Percentiles rank a stretch among this genome's conserved stretches.
Conservation (phyloP, 1,139 yeast genomes). For the Petasospora rhodanensis region DNA sequence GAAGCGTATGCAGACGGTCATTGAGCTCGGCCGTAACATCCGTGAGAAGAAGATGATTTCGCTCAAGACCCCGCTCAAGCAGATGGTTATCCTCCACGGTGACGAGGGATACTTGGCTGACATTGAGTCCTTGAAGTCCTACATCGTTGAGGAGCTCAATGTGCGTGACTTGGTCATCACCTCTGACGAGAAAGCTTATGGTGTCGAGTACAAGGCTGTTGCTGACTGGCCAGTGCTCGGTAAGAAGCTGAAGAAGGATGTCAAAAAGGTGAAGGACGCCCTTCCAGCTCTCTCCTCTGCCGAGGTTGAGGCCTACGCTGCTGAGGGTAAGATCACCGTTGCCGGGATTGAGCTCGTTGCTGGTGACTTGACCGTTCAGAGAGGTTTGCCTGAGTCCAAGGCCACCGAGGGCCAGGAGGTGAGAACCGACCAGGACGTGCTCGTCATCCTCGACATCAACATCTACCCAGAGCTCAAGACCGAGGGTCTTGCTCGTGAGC, state of each 20-base stretch:
- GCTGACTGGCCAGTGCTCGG: constrained; percentile 99
- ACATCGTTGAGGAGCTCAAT: constrained; percentile 87
- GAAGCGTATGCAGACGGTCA: constrained; percentile 93
- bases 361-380: constrained; percentile 86
- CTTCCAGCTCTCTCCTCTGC: constrained; percentile 76
- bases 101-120: constrained; percentile 73
- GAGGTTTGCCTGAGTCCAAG: constrained; percentile 73
- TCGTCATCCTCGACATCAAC: constrained; percentile 84
- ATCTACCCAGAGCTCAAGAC: constrained; percentile 83
- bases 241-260: constrained; percentile 92
- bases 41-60: constrained; percentile 95
- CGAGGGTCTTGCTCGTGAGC: constrained; percentile 95
- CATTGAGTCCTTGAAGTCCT: constrained; percentile 69
- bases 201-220: constrained; percentile 87
- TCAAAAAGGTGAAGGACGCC: constrained; percentile 90
- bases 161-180: constrained; percentile 86
- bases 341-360: constrained; percentile 83
- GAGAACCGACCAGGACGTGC: constrained; percentile 82
- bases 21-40: constrained; percentile 92
- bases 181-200: constrained; percentile 84
- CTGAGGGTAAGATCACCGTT: constrained; percentile 71
- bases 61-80: constrained; percentile 90
- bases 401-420: constrained; percentile 72
- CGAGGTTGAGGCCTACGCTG: constrained; percentile 74
- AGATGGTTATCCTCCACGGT: constrained; percentile 79